phyloP scores from a whole-genome alignment of 2,329 filamentous ascomycete genomes.

The Cladosporium sp. region DNA sequence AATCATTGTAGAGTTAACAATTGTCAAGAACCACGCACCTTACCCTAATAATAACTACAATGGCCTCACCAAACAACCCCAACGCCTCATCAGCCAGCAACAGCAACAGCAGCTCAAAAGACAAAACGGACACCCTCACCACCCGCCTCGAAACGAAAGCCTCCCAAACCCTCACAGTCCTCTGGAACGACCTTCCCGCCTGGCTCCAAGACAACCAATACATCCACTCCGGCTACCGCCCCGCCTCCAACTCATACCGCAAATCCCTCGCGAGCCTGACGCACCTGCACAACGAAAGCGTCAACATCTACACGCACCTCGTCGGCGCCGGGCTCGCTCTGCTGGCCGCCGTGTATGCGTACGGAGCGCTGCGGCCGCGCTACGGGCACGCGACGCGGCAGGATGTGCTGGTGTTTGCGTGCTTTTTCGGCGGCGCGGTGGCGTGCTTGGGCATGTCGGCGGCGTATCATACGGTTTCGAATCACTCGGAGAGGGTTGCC shows the following conservation, averaged over 20 bases:
- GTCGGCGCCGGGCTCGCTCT: conserved; percentile 65
- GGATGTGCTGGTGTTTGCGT: conserved; percentile 72
- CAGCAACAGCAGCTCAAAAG: background rate
- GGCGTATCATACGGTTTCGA: conserved; percentile 79
- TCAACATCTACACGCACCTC: conserved; percentile 73
- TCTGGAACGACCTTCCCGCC: conserved; percentile 46
- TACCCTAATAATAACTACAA: background rate
- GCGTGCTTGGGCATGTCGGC: conserved; percentile 54
- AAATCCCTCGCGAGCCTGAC: conserved; percentile 59
- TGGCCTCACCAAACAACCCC: background rate
- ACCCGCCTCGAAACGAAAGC: background rate
- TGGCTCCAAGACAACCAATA: conserved; percentile 66
- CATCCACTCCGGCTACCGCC: conserved; percentile 66
- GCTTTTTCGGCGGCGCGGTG: conserved; percentile 70
- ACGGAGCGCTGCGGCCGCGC: conserved; percentile 60
- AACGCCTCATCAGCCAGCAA: background rate
- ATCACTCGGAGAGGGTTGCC: conserved; percentile 77
- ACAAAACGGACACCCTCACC: background rate
- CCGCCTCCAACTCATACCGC: conserved; percentile 60
- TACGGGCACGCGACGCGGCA: conserved; percentile 62
- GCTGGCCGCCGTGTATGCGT: conserved; percentile 54
- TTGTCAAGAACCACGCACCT: background rate
- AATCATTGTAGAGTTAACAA: background rate
- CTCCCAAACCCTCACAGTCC: conserved; percentile 39
- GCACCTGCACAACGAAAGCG: conserved; percentile 67